Percentiles rank a stretch among this genome's conserved stretches.
phyloP scores from a whole-genome alignment of 2,329 filamentous ascomycete genomes.

The Penicillium fuscoglaucum region DNA sequence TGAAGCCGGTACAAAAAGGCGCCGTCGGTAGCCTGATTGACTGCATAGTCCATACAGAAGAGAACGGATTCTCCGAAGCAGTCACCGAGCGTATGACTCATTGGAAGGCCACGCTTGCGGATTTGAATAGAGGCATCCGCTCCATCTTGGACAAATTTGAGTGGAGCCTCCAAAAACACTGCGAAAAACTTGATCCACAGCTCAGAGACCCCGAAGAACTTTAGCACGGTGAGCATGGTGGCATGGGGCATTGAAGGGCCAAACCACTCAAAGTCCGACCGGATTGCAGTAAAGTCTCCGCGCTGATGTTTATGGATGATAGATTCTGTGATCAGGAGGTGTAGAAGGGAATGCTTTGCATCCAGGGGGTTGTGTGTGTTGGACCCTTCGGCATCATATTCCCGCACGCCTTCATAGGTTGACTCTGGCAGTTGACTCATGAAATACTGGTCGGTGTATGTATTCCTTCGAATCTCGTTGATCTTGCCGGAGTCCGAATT shows the following conservation, averaged over 20 bases:
- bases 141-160: conserved; percentile 59
- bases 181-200: conserved; percentile 61
- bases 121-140: conserved; percentile 44
- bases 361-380: conserved; percentile 46
- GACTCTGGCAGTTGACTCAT: conserved; percentile 55
- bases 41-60: conserved; percentile 65
- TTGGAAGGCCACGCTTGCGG: conserved; percentile 60
- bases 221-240: conserved; percentile 58
- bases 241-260: conserved; percentile 60
- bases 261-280: conserved; percentile 61
- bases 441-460: conserved; percentile 53
- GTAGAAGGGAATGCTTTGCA: conserved; percentile 59
- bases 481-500: conserved; percentile 22
- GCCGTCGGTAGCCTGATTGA: conserved; percentile 59
- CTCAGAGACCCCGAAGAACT: conserved; percentile 60
- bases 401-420: conserved; percentile 39
- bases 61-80: conserved; percentile 61
- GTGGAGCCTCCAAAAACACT: conserved; percentile 59
- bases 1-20: conserved; percentile 61
- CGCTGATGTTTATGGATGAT: conserved; percentile 51
- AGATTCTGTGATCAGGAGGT: conserved; percentile 58
- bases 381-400: conserved; percentile 44
- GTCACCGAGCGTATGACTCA: conserved; percentile 60
- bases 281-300: conserved; percentile 54
- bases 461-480: conserved; percentile 36